phyloP scores from a whole-genome alignment of 2,329 filamentous ascomycete species.

The Ilyonectria destructans region DNA sequence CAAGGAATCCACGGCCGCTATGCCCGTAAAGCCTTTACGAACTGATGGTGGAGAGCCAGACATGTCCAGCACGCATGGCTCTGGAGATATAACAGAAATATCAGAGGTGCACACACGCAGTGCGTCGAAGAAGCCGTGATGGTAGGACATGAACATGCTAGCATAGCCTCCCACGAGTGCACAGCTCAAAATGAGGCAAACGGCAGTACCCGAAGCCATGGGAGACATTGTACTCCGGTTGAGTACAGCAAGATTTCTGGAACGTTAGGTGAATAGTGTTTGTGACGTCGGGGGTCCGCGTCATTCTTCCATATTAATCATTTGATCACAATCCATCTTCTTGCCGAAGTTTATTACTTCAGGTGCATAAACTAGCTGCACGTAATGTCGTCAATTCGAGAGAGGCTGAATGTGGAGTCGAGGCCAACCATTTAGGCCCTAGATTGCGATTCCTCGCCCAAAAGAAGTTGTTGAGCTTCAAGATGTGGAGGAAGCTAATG shows the following conservation, averaged over 20 bases:
- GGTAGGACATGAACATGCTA: conserved; percentile 36
- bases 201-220: background rate
- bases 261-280: too few species aligned
- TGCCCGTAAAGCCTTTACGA: background rate
- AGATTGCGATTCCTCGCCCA: conserved; percentile 37
- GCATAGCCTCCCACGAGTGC: conserved; percentile 41
- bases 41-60: conserved; percentile 12
- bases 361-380: too few species aligned
- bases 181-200: conserved; percentile 35
- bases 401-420: background rate
- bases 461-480: too few species aligned
- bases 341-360: too few species aligned
- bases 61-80: conserved; percentile 35
- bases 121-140: conserved; percentile 41
- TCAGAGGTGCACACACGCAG: conserved; percentile 24
- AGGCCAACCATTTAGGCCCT: conserved; percentile 29
- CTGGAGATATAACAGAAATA: background rate
- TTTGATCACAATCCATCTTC: too few species aligned
- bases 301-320: too few species aligned
- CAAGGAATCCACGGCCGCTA: conserved; percentile 19
- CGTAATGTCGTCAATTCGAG: too few species aligned
- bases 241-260: too few species aligned
- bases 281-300: too few species aligned
- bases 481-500: conserved; percentile 1
- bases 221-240: background rate